These are phyloP conservation scores for Thalia dealbata DNA, from an alignment of 176 grass and related monocot species.

Conservation along the genomic window DNA sequence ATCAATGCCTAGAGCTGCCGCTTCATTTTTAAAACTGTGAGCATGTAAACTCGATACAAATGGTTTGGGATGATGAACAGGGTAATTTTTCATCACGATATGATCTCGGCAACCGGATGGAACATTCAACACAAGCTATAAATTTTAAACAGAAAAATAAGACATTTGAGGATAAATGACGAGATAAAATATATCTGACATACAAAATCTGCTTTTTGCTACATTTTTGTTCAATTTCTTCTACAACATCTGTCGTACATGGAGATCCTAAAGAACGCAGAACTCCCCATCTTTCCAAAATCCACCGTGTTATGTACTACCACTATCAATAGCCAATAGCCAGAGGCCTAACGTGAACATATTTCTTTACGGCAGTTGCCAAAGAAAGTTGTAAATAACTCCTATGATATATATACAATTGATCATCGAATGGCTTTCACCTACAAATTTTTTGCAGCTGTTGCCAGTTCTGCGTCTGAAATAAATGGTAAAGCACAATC, in stretches of 20 bases:
- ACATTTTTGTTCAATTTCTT: background rate
- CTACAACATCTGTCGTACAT: background rate
- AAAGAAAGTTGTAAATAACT: background rate
- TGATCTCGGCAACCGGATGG: too few relatives aligned
- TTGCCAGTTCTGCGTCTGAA: background rate
- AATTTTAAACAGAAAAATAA: too few relatives aligned
- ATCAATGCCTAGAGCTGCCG: too few relatives aligned
- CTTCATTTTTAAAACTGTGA: too few relatives aligned
- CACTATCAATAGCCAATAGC: background rate
- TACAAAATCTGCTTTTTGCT: background rate
- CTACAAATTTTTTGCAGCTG: conserved; percentile 3
- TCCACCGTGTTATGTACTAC: background rate
- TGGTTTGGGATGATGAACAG: too few relatives aligned
- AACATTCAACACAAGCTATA: too few relatives aligned
- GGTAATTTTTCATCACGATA: too few relatives aligned
- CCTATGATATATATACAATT: background rate
- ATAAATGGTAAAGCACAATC: background rate
- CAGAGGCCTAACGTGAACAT: background rate
- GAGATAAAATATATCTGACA: background rate
- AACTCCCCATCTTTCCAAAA: background rate
- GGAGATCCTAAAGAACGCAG: background rate
- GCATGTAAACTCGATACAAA: too few relatives aligned
- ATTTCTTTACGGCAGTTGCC: too few relatives aligned
- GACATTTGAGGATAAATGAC: too few relatives aligned
- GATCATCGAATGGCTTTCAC: background rate